Base-by-base conservation (phyloP, 2,329 filamentous ascomycete species). In the Aureobasidium sp. region DNA sequence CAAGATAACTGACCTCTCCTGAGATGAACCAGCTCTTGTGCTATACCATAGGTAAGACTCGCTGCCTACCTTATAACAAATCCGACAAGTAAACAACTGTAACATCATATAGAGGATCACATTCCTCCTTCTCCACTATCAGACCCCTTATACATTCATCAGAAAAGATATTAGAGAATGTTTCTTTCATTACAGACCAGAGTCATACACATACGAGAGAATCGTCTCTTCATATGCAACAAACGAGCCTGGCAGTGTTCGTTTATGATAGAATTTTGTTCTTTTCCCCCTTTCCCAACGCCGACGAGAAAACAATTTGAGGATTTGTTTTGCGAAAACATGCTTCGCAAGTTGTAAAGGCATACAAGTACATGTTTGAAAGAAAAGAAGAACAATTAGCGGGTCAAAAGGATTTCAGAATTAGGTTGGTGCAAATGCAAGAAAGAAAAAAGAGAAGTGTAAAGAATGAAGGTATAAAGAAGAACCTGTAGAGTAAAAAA, bases 51-150 rank as follows among this genome's bases (percentile, higher is more conserved):
- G 27, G n/a, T n/a, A n/a, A n/a, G n/a, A n/a, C n/a, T n/a, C n/a
- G n/a, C n/a, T n/a, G n/a, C n/a, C n/a, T n/a, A n/a, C n/a, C n/a
- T n/a, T n/a, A n/a, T n/a, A n/a, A n/a, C n/a, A n/a, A n/a, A n/a
- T n/a, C 27, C 27, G 9, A 9, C 27, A 29, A 29, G 27, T 29
- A 29, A n/a, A 7, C 1, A n/a, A 37, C 35, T 19, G 27, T 47
- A 10, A 23, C 17, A 2, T 37, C 27, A 31, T 13, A 47, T 13
- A 47, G 29, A 23, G 19, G 19, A 37, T 23, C 10, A 23, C 3
- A 37, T 7, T 5, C 7, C 25, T 31, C 25, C 21, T 38, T 33
- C 11, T n/a, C 4, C 27, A 23, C 68, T n/a, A 60, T 72, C 23
- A 65, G 67, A 53, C 7, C n/a, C 23, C 42, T 45, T n/a, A 23